These are phyloP conservation scores for Fusarium sp. DNA, from an alignment of 2,329 filamentous ascomycete genomes.

Conservation along the genomic window DNA sequence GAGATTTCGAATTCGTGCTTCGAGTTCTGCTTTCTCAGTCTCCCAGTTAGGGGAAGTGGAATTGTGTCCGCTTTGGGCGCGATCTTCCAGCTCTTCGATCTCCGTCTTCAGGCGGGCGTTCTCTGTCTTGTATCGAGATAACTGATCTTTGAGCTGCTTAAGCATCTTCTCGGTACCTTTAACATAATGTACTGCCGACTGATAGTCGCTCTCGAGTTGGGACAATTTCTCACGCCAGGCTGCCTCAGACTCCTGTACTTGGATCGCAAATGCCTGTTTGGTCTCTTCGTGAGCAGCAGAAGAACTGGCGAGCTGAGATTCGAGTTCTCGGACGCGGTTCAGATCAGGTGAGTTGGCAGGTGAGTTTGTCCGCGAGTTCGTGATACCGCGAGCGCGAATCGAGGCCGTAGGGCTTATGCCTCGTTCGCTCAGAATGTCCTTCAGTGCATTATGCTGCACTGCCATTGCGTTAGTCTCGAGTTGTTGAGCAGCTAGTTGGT, in stretches of 20 bases:
- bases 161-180: slow-evolving; percentile 99
- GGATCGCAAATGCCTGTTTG: slow-evolving; percentile 78
- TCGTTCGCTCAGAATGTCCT: slow-evolving; percentile 90
- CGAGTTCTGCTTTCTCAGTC: slow-evolving; percentile 74
- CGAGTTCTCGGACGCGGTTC: slow-evolving; percentile 82
- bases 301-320: slow-evolving; percentile 84
- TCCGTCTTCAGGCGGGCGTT: slow-evolving; percentile 86
- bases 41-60: slow-evolving; percentile 75
- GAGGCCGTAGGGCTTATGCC: slow-evolving; percentile 82
- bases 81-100: slow-evolving; percentile 74
- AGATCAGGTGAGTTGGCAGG: slow-evolving; percentile 89
- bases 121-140: slow-evolving; percentile 90
- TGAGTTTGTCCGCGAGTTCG: slow-evolving; percentile 76
- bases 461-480: slow-evolving; percentile 93
- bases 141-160: slow-evolving; percentile 96
- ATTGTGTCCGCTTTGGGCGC: slow-evolving; percentile 52
- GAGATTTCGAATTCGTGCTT: slow-evolving; percentile 74
- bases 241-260: slow-evolving; percentile 87
- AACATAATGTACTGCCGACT: slow-evolving; percentile 97
- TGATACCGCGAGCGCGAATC: slow-evolving; percentile 76
- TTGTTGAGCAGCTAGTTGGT: slow-evolving; percentile 85
- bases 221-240: slow-evolving; percentile 92
- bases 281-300: slow-evolving; percentile 87
- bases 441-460: slow-evolving; percentile 92
- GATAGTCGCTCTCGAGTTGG: slow-evolving; percentile 96